A percentile compares a stretch with the other conserved stretches of the same genome.
Conservation (phyloP, 73 alveolate genomes). For the Paraurostyla sp. region DNA sequence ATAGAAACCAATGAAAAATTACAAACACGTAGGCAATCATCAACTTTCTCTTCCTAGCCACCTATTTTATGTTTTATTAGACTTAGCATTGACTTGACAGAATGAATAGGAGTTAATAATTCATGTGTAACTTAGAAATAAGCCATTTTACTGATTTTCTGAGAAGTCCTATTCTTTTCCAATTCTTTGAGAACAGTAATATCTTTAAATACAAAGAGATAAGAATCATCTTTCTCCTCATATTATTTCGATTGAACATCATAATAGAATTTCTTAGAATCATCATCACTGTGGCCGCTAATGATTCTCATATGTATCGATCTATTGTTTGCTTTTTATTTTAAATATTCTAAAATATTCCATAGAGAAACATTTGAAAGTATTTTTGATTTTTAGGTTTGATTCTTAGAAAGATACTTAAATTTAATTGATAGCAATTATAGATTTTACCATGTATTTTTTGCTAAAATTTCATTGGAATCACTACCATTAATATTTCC, state of each 20-base stretch:
- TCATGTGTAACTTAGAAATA: conserved; percentile 38
- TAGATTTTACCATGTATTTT: too few species aligned
- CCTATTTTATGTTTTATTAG: not conserved
- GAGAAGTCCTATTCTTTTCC: conserved; percentile 5
- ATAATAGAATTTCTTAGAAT: too few species aligned
- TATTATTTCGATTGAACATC: conserved; percentile 20
- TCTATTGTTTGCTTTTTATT: too few species aligned
- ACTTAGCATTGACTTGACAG: not conserved
- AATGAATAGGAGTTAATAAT: conserved; percentile 11
- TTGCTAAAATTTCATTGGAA: too few species aligned
- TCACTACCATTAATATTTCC: too few species aligned
- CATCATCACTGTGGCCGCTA: not conserved
- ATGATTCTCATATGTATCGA: not conserved
- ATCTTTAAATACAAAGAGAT: conserved; percentile 35
- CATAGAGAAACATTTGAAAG: too few species aligned
- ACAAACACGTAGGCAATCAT: not conserved
- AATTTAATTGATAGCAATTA: too few species aligned
- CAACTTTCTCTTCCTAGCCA: not conserved
- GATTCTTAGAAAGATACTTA: too few species aligned
- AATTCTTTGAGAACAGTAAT: not conserved
- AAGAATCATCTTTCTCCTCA: not conserved
- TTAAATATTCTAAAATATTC: too few species aligned
- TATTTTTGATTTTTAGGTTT: too few species aligned
- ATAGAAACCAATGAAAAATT: not conserved
- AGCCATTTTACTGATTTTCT: conserved; percentile 32